Evolutionary conservation across 805 yeast genomes (phyloP).

Genomic region (Candida cerambycidarum): DNA sequence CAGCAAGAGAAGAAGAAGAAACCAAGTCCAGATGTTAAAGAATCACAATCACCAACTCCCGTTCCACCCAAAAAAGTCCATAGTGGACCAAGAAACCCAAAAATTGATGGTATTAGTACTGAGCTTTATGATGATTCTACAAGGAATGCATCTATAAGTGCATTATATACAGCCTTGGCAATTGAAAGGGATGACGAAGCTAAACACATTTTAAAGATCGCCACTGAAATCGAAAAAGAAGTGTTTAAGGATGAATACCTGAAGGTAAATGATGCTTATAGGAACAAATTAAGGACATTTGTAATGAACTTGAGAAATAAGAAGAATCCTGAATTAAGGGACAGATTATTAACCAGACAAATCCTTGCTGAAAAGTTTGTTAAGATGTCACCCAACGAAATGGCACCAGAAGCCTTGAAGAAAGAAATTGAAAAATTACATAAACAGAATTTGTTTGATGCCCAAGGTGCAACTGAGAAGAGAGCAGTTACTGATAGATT

Average conservation of each 20-base stretch:
- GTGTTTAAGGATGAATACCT: constrained; percentile 63
- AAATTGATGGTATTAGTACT: constrained; percentile 76
- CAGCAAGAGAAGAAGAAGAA: constrained; percentile 57
- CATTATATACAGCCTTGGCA: constrained; percentile 86
- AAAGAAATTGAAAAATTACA: constrained; percentile 82
- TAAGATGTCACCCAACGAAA: constrained; percentile 85
- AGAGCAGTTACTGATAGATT: constrained; percentile 95
- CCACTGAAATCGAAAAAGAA: constrained; percentile 71
- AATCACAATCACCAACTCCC: constrained; percentile 19
- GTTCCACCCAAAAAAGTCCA: constrained; percentile 42
- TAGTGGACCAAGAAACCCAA: constrained; percentile 67
- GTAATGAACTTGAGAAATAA: constrained; percentile 86
- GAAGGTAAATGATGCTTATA: constrained; percentile 59
- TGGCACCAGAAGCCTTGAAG: constrained; percentile 91
- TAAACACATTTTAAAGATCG: constrained; percentile 57
- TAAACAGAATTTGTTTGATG: constrained; percentile 88
- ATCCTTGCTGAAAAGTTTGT: constrained; percentile 66
- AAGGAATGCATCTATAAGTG: constrained; percentile 80
- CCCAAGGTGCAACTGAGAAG: constrained; percentile 96
- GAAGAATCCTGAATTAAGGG: constrained; percentile 82
- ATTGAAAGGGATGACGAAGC: constrained; percentile 66
- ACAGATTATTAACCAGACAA: constrained; percentile 63
- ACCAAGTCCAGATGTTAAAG: constrained; percentile 14
- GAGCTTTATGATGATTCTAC: constrained; percentile 70
- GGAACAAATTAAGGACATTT: constrained; percentile 81